Percentiles rank a stretch among this genome's conserved stretches.
Conservation (phyloP, 345 rosid genomes). For the Hirschfeldia incana region DNA sequence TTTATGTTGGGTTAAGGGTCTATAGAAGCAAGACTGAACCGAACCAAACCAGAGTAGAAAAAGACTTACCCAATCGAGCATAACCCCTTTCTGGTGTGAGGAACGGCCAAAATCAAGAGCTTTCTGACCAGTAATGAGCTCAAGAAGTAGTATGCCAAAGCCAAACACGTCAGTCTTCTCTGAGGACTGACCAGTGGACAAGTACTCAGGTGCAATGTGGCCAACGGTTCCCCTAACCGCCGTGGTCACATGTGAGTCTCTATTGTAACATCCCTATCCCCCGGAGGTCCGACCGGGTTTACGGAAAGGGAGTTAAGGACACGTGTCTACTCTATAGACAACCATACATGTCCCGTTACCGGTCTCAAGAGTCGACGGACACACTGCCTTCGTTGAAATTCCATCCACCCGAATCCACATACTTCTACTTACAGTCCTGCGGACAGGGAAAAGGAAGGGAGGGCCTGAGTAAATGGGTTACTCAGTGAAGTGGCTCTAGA, state of each 20-base stretch:
- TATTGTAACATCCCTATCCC: background rate
- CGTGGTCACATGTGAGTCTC: constrained; percentile 92
- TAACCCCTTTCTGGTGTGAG: constrained; percentile 85
- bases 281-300: too few species aligned
- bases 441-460: too few species aligned
- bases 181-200: constrained; percentile 91
- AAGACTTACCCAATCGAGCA: constrained; percentile 86
- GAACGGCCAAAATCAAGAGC: constrained; percentile 89
- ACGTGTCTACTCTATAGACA: too few species aligned
- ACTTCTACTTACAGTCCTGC: too few species aligned
- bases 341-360: too few species aligned
- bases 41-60: background rate
- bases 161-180: constrained; percentile 95
- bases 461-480: too few species aligned
- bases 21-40: background rate
- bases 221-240: constrained; percentile 95
- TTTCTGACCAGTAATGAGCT: constrained; percentile 87
- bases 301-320: too few species aligned
- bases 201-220: constrained; percentile 92
- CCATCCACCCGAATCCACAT: too few species aligned
- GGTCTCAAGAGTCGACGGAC: too few species aligned
- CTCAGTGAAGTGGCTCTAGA: too few species aligned
- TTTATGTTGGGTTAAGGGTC: too few species aligned
- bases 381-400: too few species aligned
- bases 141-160: constrained; percentile 88